Conservation (phyloP, 2,329 filamentous ascomycete species). For the Trichoderma sp. region DNA sequence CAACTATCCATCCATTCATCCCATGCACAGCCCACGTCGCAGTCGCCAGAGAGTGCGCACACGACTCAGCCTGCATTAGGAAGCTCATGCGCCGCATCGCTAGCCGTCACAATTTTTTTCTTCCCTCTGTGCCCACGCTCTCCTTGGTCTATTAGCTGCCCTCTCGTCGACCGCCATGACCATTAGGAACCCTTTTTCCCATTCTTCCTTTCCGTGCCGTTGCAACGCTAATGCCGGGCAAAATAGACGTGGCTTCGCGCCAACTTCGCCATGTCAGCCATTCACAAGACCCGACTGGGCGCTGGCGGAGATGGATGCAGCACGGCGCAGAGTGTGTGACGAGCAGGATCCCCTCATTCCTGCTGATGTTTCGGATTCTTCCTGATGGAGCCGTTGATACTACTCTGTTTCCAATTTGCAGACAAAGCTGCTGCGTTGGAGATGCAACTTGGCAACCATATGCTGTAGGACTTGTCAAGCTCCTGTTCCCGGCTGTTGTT, state of each 20-base stretch:
- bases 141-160: neutral
- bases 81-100: conserved; percentile 9
- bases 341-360: neutral
- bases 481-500: neutral
- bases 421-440: neutral
- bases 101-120: conserved; percentile 3
- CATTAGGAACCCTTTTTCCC: neutral
- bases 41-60: conserved; percentile 10
- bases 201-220: neutral
- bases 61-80: conserved; percentile 24
- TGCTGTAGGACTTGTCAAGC: neutral
- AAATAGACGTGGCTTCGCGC: conserved; percentile 20
- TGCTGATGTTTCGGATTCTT: conserved; percentile 3
- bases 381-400: neutral
- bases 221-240: conserved; percentile 24
- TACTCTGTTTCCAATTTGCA: neutral
- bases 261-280: conserved; percentile 19
- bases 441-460: neutral
- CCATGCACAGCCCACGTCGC: neutral
- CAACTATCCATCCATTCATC: neutral
- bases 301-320: neutral
- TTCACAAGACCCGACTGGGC: neutral
- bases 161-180: neutral
- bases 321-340: conserved; percentile 13
- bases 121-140: neutral